These are phyloP conservation scores for Gaertneriomyces sp. DNA, from an alignment of 192 early-diverging fungal species.

Conservation along the genomic window DNA sequence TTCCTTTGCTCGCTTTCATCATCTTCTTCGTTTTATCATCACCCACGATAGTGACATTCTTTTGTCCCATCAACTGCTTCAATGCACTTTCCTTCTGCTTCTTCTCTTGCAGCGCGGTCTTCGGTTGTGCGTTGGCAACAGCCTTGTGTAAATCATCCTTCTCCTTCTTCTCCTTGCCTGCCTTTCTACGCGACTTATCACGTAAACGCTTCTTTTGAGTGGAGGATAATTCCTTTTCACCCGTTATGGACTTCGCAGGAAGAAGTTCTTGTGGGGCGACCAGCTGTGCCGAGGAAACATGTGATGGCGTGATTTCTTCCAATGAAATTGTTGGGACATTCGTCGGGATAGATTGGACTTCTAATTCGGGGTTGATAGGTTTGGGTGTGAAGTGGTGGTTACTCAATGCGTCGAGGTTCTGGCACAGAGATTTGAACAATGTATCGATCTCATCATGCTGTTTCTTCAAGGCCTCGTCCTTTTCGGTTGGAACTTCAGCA, in stretches of 20 bases:
- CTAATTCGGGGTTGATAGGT: constrained; percentile 60
- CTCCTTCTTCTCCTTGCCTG: constrained; percentile 57
- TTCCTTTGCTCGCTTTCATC: constrained; percentile 31
- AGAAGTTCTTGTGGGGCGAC: constrained; percentile 90
- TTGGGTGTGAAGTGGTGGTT: constrained; percentile 94
- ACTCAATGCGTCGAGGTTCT: constrained; percentile 85
- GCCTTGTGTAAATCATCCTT: constrained; percentile 38
- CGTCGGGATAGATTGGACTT: constrained; percentile 62
- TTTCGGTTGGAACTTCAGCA: constrained; percentile 53
- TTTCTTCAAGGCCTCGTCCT: constrained; percentile 70
- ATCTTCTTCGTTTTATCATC: constrained; percentile 43
- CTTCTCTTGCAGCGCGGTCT: constrained; percentile 14
- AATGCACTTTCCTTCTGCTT: constrained; percentile 58
- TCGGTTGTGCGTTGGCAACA: constrained; percentile 42
- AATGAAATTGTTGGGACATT: constrained; percentile 83
- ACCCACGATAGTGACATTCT: constrained; percentile 55
- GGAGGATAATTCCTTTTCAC: constrained; percentile 72
- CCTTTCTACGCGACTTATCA: constrained; percentile 62
- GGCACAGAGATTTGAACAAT: constrained; percentile 74
- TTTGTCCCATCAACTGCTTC: constrained; percentile 60
- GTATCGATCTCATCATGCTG: constrained; percentile 77
- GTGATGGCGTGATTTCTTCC: constrained; percentile 92
- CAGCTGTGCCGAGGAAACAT: constrained; percentile 74
- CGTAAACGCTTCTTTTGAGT: constrained; percentile 72
- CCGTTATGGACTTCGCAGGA: constrained; percentile 72